phyloP scores from a whole-genome alignment of 352 stramenopile genomes.

The Phytophthora quininea region DNA sequence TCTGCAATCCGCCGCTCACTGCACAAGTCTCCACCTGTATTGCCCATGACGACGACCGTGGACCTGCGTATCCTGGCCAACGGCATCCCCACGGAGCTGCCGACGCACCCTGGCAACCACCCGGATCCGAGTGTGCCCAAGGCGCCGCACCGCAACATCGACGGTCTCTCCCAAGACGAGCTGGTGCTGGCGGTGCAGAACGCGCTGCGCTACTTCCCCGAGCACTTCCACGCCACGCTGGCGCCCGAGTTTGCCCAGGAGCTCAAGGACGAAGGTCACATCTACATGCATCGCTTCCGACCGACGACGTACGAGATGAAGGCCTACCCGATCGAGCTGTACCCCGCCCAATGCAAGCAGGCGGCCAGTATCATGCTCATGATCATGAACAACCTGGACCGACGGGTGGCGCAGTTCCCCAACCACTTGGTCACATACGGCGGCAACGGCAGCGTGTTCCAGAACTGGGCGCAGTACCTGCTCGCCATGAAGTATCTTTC shows the following conservation, averaged over 20 bases:
- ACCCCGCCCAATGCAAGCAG: slow-evolving; percentile 75
- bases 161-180: slow-evolving; percentile 60
- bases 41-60: slow-evolving; percentile 36
- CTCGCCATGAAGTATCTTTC: slow-evolving; percentile 89
- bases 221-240: slow-evolving; percentile 65
- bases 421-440: slow-evolving; percentile 90
- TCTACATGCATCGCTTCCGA: slow-evolving; percentile 92
- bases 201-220: slow-evolving; percentile 87
- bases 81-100: slow-evolving; percentile 57
- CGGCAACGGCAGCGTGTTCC: slow-evolving; percentile 89
- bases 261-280: slow-evolving; percentile 87
- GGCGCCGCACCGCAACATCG: slow-evolving; percentile 57
- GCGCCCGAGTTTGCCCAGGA: slow-evolving; percentile 88
- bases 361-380: slow-evolving; percentile 89
- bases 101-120: slow-evolving; percentile 58
- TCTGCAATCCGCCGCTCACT: slow-evolving; percentile 22
- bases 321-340: slow-evolving; percentile 81
- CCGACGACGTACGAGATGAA: slow-evolving; percentile 90
- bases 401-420: slow-evolving; percentile 86
- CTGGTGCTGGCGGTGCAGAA: slow-evolving; percentile 86
- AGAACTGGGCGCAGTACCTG: slow-evolving; percentile 91
- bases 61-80: slow-evolving; percentile 55
- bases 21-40: slow-evolving; percentile 11
- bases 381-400: slow-evolving; percentile 93
- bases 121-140: slow-evolving; percentile 56